Evolutionary conservation across 164 flowering plant species (phyloP), one percentile per base, ranked within the genome.

Genomic region (Stephania yunnanensis): DNA sequence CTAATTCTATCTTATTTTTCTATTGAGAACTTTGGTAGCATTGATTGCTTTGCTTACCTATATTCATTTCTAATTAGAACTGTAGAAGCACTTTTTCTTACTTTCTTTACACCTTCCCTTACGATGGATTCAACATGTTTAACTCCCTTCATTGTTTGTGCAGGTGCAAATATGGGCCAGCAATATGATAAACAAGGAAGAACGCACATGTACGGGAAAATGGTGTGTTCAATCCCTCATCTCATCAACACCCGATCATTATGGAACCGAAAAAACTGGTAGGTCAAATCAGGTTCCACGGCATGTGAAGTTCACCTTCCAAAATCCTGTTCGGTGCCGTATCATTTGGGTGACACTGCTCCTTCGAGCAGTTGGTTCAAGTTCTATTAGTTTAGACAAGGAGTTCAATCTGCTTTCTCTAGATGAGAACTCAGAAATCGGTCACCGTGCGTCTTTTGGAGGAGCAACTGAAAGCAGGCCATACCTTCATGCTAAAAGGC

Each of bases 101-200:
- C 20, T 22, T 69, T 44, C 48, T 3, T 13, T 42, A 2, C 19
- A 48, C 45, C n/a, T 69, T 36, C 20, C 45, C 6, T 70, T 20
- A 42, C 46, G 30, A 44, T 31, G 0, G 31, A n/a, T 46, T 20
- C 25, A 66, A 11, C 72, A 55, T 12, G 66, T 36, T 36, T 46
- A 44, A 53, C 66, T 68, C 55, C 15, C 25, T 61, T 61, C 73
- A 22, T 74, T 81, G 73, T 42, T 79, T 10, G 45, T 78, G 48
- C 88, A 96, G 99, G 99, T 96, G 71, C 97, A 94, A 85, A 88
- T 96, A 52, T 96, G 97, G 98, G 97, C 92, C 64, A 89, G 98
- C 85, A 89, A 89, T 84, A 91, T 87, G 78, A 85, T 92, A 76
- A 84, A 88, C 73, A 89, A 87, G 80, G 97, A 92, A 82, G 98